A percentile compares a stretch with the other conserved stretches of the same genome.
phyloP scores from a whole-genome alignment of 345 rosid species.

The Eucalyptus erythrocorys region DNA sequence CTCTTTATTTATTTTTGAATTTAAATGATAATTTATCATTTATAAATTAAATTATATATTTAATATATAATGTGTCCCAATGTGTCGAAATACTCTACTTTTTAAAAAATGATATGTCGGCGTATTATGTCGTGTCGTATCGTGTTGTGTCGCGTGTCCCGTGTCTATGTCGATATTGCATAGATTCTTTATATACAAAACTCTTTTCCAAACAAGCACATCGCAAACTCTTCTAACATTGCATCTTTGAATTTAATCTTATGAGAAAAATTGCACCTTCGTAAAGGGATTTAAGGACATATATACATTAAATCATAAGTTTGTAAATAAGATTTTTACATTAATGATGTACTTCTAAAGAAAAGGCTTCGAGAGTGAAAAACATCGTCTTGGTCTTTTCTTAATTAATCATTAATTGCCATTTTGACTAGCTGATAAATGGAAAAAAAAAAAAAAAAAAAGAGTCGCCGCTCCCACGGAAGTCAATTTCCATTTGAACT shows the following conservation, averaged over 20 bases:
- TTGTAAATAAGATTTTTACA: not conserved
- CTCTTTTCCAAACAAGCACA: not conserved
- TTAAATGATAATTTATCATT: too few species aligned
- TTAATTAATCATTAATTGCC: not conserved
- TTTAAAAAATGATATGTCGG: too few species aligned
- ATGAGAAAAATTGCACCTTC: not conserved
- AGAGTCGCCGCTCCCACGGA: too few species aligned
- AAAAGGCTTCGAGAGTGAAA: not conserved
- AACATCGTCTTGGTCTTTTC: not conserved
- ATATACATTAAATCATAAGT: not conserved
- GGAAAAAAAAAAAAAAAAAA: not conserved
- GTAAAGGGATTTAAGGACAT: not conserved
- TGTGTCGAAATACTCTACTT: fast-evolving
- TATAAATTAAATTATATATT: too few species aligned
- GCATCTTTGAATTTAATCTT: not conserved
- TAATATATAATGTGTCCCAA: too few species aligned
- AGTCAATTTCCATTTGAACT: not conserved
- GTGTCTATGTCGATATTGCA: fast-evolving
- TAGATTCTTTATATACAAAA: not conserved
- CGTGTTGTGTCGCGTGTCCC: fast-evolving
- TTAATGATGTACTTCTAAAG: not conserved
- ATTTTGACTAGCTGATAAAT: not conserved
- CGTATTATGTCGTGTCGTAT: fast-evolving
- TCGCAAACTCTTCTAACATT: not conserved
- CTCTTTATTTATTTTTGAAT: too few species aligned